Evolutionary conservation across 2,329 filamentous ascomycete species (phyloP).

Genomic region (Scedosporium dehoogii): DNA sequence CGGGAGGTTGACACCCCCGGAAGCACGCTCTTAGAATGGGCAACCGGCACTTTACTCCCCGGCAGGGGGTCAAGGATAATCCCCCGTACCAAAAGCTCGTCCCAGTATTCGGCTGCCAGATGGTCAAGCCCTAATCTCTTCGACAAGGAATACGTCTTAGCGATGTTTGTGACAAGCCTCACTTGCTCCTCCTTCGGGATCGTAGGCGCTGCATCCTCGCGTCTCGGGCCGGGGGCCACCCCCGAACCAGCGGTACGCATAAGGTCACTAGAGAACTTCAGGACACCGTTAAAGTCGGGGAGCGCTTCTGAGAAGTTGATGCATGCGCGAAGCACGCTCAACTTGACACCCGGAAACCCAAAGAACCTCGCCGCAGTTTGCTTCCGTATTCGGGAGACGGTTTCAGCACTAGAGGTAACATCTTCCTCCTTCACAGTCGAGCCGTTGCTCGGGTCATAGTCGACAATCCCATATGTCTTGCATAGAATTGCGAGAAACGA

Average conservation of each 20-base stretch:
- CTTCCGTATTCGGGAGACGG: conserved; percentile 46
- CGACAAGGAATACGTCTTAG: conserved; percentile 70
- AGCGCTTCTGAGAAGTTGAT: conserved; percentile 90
- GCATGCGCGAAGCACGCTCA: conserved; percentile 80
- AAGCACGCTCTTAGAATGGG: conserved; percentile 49
- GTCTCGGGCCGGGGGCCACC: conserved; percentile 60
- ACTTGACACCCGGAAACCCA: conserved; percentile 70
- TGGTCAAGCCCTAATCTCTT: conserved; percentile 61
- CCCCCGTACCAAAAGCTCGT: conserved; percentile 81
- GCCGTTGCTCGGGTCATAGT: conserved; percentile 28
- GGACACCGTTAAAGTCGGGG: conserved; percentile 82
- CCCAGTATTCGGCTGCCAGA: conserved; percentile 84
- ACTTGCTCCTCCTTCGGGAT: conserved; percentile 77
- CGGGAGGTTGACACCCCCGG: conserved; percentile 39
- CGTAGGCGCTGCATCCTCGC: conserved; percentile 58
- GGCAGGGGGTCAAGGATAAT: conserved; percentile 59
- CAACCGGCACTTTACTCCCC: conserved; percentile 50
- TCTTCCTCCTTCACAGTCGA: conserved; percentile 13
- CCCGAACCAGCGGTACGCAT: conserved; percentile 74
- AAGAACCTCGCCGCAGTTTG: conserved; percentile 54
- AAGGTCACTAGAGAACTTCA: conserved; percentile 76
- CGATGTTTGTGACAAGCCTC: conserved; percentile 74
- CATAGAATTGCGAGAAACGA: conserved; percentile 51
- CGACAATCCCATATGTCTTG: conserved; percentile 54
- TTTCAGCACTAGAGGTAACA: conserved; percentile 28